These are phyloP conservation scores for Candida glucosophila DNA, from an alignment of 1,139 yeast species.

Conservation along the genomic window DNA sequence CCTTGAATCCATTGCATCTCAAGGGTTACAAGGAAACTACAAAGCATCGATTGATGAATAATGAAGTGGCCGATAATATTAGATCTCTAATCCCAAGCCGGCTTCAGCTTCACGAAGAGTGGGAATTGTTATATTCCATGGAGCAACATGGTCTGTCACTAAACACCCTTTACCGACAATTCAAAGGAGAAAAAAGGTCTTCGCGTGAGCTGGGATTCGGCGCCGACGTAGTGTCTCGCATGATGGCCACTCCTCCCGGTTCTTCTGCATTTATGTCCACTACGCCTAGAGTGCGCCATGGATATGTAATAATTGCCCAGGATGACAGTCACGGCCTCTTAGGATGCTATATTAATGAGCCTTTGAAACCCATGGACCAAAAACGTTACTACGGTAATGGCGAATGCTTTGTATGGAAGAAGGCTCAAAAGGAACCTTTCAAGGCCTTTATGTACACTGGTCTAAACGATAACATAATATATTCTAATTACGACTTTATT, in stretches of 20 bases:
- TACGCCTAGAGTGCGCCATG: slow-evolving; percentile 29
- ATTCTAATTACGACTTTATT: slow-evolving; percentile 69
- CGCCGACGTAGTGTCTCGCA: slow-evolving; percentile 23
- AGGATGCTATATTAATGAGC: slow-evolving; percentile 81
- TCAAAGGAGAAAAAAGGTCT: slow-evolving; percentile 12
- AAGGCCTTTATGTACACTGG: slow-evolving; percentile 89
- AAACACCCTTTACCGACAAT: slow-evolving; percentile 56
- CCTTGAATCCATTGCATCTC: slow-evolving; percentile 23
- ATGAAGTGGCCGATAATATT: slow-evolving; percentile 64
- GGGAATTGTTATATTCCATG: slow-evolving; percentile 73
- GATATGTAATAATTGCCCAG: slow-evolving; percentile 62
- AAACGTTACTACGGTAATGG: slow-evolving; percentile 86
- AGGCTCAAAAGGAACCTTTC: slow-evolving; percentile 40
- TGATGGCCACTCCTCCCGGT: slow-evolving; percentile 20
- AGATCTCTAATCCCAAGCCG: slow-evolving; percentile 69
- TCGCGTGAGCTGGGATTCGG: slow-evolving; percentile 27
- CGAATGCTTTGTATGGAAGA: slow-evolving; percentile 88
- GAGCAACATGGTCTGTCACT: slow-evolving; percentile 92
- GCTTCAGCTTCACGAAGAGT: slow-evolving; percentile 63
- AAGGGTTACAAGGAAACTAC: slow-evolving; percentile 54
- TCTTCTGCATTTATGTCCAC: too few species aligned
- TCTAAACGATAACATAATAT: slow-evolving; percentile 74
- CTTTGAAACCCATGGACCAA: slow-evolving; percentile 59
- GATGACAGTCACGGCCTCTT: slow-evolving; percentile 59
- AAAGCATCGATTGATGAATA: slow-evolving; percentile 45